Percentiles rank a stretch among this genome's conserved stretches.
Conservation (phyloP, 2,329 filamentous ascomycete genomes). For the Penicillium sp. region DNA sequence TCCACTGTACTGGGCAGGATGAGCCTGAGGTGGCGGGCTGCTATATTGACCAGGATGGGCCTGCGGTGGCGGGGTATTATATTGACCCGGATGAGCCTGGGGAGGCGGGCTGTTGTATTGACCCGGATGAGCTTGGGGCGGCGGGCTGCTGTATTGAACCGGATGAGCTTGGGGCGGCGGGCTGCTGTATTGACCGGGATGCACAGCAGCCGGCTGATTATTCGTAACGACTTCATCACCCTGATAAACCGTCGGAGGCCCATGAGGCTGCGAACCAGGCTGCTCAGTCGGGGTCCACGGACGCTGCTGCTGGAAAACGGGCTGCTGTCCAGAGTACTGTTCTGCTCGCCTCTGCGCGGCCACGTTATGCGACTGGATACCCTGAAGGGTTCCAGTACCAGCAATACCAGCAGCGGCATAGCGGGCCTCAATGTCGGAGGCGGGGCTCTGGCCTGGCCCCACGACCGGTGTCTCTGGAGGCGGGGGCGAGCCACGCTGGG, state of each 20-base stretch:
- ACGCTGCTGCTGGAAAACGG: slow-evolving; percentile 46
- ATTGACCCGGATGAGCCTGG: slow-evolving; percentile 21
- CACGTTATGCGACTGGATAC: slow-evolving; percentile 70
- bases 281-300: slow-evolving; percentile 96
- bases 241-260: slow-evolving; percentile 88
- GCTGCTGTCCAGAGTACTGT: slow-evolving; percentile 64
- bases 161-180: too few species aligned
- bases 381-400: slow-evolving; percentile 76
- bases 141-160: too few species aligned
- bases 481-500: slow-evolving; percentile 87
- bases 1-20: slow-evolving; percentile 16
- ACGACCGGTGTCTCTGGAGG: slow-evolving; percentile 88
- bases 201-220: slow-evolving; percentile 39
- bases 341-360: slow-evolving; percentile 78
- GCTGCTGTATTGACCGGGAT: slow-evolving; percentile 29
- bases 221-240: slow-evolving; percentile 66
- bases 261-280: slow-evolving; percentile 81
- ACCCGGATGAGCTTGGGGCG: slow-evolving; percentile 24
- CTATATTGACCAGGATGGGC: slow-evolving; percentile 15
- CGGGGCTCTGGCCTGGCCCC: slow-evolving; percentile 66
- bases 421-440: slow-evolving; percentile 81
- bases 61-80: slow-evolving; percentile 37
- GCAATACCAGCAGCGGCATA: slow-evolving; percentile 91
- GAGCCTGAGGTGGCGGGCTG: slow-evolving; percentile 21
- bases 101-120: not conserved